A percentile compares a stretch with the other conserved stretches of the same genome.
Conservation (phyloP, 2,329 filamentous ascomycete genomes). For the Neonectria hederae region DNA sequence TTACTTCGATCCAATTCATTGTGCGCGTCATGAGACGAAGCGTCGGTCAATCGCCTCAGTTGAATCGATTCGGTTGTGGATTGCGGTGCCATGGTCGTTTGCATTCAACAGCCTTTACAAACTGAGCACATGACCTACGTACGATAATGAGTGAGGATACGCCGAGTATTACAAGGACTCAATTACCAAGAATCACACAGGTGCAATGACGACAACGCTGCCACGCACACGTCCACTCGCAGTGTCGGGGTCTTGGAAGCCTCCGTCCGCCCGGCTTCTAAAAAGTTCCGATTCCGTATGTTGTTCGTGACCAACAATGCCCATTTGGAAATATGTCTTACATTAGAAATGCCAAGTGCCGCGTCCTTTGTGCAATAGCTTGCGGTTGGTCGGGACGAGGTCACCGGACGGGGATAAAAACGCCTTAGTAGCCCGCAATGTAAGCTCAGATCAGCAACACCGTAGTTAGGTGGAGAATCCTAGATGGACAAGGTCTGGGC, state of each 20-base stretch:
- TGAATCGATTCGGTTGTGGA: background rate
- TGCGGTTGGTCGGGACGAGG: background rate
- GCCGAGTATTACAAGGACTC: background rate
- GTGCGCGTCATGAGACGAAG: background rate
- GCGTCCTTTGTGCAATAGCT: background rate
- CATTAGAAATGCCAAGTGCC: background rate
- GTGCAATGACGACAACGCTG: background rate
- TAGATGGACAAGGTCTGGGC: no score
- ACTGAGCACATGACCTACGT: background rate
- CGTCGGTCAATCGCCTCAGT: background rate
- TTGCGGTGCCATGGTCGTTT: background rate
- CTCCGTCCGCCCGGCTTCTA: background rate
- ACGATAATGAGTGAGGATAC: background rate
- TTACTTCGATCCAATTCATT: background rate
- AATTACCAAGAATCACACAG: background rate
- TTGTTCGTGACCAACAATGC: background rate
- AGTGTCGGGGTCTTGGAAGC: background rate
- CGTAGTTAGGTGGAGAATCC: no score
- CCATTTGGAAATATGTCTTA: background rate
- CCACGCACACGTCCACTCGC: background rate
- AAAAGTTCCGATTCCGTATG: background rate
- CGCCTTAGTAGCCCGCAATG: background rate
- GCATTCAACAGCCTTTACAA: background rate
- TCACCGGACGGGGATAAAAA: background rate
- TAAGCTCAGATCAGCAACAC: no score